phyloP scores from a whole-genome alignment of 331 rosid genomes.

The Telfairia occidentalis region DNA sequence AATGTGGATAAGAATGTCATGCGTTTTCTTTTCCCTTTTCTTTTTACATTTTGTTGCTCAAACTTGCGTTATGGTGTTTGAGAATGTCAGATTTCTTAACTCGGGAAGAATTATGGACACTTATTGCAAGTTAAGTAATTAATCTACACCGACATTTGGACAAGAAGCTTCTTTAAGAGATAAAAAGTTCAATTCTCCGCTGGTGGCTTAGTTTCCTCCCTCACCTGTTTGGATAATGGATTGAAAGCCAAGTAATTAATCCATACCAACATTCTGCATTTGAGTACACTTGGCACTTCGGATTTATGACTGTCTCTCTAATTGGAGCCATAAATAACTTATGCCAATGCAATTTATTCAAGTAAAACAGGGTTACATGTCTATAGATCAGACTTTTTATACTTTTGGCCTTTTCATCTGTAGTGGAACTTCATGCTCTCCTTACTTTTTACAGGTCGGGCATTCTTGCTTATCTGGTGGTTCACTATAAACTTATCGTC shows the following conservation, averaged over 20 bases:
- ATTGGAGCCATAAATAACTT: not conserved
- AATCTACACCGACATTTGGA: not conserved
- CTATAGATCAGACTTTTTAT: not conserved
- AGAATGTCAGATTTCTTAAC: not conserved
- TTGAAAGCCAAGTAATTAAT: not conserved
- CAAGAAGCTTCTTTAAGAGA: not conserved
- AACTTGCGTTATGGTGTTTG: not conserved
- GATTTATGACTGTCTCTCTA: not conserved
- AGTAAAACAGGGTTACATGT: not conserved
- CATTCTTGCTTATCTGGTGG: not conserved
- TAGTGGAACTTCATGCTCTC: not conserved
- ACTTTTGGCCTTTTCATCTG: not conserved
- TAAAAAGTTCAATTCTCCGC: not conserved
- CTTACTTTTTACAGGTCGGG: not conserved
- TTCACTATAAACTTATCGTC: not conserved
- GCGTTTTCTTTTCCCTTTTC: not conserved
- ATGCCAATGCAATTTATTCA: not conserved
- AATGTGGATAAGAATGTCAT: not conserved
- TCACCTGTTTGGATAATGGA: not conserved
- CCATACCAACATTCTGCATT: not conserved
- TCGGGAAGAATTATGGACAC: not conserved
- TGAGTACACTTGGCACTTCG: not conserved
- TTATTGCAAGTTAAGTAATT: not conserved
- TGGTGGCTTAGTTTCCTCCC: not conserved
- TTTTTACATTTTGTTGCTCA: not conserved